A percentile compares a stretch with the other conserved stretches of the same genome.
Conservation (phyloP, 805 yeast genomes). For the Candida silvatica region DNA sequence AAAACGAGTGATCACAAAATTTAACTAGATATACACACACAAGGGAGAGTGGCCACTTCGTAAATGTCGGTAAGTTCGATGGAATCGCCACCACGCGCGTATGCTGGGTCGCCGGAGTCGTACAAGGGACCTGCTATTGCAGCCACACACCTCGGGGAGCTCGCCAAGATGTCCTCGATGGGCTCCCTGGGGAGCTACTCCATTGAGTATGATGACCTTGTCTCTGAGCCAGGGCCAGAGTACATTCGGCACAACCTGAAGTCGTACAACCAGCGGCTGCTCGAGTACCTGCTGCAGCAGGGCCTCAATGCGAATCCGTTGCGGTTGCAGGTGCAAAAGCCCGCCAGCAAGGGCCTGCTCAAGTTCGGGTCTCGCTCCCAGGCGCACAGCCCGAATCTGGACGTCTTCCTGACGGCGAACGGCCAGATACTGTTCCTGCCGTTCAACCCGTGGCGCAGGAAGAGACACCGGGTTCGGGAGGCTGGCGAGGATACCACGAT, state of each 20-base stretch:
- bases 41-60: too few species aligned
- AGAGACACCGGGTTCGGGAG: conserved; percentile 11
- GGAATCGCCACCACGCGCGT: too few species aligned
- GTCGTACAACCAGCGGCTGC: conserved; percentile 18
- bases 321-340: conserved; percentile 12
- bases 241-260: conserved; percentile 13
- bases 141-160: too few species aligned
- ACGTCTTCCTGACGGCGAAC: conserved; percentile 22
- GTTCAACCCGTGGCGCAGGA: conserved; percentile 23
- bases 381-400: conserved; percentile 8
- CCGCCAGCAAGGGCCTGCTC: conserved; percentile 5
- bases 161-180: too few species aligned
- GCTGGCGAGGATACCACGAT: conserved; percentile 13
- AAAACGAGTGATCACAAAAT: too few species aligned
- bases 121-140: too few species aligned
- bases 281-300: conserved; percentile 17
- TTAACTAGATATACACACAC: too few species aligned
- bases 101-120: too few species aligned
- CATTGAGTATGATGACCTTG: conserved; percentile 10
- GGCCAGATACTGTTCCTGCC: conserved; percentile 27
- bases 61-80: too few species aligned
- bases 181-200: not conserved
- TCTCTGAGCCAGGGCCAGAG: conserved; percentile 16
- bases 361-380: conserved; percentile 5
- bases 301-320: conserved; percentile 22